Base-by-base conservation (phyloP, 352 stramenopile genomes). In the Stramenopiles sp. region DNA sequence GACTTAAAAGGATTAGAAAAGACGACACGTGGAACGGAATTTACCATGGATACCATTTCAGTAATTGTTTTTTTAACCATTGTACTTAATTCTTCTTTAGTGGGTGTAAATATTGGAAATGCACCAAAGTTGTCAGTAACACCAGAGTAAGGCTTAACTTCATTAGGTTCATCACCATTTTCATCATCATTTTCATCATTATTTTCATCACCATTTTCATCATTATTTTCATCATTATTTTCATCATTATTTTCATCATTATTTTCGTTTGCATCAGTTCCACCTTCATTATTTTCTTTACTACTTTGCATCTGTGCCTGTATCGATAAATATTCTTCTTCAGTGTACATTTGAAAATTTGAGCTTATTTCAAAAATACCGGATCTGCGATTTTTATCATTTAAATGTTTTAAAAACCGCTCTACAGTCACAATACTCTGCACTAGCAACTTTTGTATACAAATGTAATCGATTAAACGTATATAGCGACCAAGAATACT, bases 261-360 rank as follows among this genome's bases (percentile, higher is more conserved):
- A 90, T 70, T 1, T 66, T 79, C 5, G 74, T 87, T 46, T 87
- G 70, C 26, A 90, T 88, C 5, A 86, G 48, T n/a, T 74, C 73
- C 0, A 65, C 75, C 43, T 83, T 74, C 29, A 76, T 42, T 6
- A 21, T 17, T 6, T 6, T 15, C 21, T 26, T 24, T 6, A 34
- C 6, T n/a, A 6, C 24, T 15, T 6, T 6, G 35, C 10, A 39
- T 38, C 72, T 64, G 23, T 90, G 52, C 43, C 86, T 68, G 1
- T 66, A 48, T 3, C 87, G 15, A 6, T 18, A 52, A 34, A n/a
- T n/a, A n/a, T n/a, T n/a, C n/a, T n/a, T n/a, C n/a, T n/a, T n/a
- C n/a, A n/a, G n/a, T n/a, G n/a, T n/a, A n/a, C n/a, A n/a, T n/a
- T n/a, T n/a, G n/a, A n/a, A n/a, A n/a, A n/a, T n/a, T n/a, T n/a